Conservation (phyloP, 805 yeast genomes). For the Starmerella sp. region DNA sequence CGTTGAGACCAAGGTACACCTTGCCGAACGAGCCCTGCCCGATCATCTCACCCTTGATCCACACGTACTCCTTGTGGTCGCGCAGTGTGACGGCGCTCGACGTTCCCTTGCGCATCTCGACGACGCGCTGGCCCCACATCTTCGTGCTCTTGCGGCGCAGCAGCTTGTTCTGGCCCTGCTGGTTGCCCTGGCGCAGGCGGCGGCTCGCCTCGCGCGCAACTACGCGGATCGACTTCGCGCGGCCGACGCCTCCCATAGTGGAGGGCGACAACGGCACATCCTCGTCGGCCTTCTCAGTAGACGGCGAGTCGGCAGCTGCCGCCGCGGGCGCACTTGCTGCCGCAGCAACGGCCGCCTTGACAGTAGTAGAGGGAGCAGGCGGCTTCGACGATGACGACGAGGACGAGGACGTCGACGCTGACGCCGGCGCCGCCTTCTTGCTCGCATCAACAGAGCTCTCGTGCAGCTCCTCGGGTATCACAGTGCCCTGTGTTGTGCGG, state of each 20-base stretch:
- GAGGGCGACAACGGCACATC: neutral
- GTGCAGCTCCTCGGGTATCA: neutral
- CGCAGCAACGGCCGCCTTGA: neutral
- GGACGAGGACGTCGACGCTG: too few species aligned
- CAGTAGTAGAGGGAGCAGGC: neutral
- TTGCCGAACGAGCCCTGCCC: conserved; percentile 96
- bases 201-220: conserved; percentile 81
- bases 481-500: neutral
- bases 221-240: conserved; percentile 77
- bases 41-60: conserved; percentile 95
- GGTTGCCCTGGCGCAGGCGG: conserved; percentile 32
- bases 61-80: conserved; percentile 70
- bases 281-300: neutral
- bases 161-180: conserved; percentile 21
- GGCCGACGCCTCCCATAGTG: neutral
- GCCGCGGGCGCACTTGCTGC: neutral
- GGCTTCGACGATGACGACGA: too few species aligned
- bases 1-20: conserved; percentile 82
- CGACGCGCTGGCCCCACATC: conserved; percentile 93
- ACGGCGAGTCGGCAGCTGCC: neutral
- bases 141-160: conserved; percentile 76
- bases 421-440: too few species aligned
- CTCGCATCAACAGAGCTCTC: too few species aligned
- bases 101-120: conserved; percentile 59
- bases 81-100: conserved; percentile 47